Percentiles rank a stretch among this genome's conserved stretches.
phyloP scores from a whole-genome alignment of 169 alveolate species.

The Plasmodium gonderi region DNA sequence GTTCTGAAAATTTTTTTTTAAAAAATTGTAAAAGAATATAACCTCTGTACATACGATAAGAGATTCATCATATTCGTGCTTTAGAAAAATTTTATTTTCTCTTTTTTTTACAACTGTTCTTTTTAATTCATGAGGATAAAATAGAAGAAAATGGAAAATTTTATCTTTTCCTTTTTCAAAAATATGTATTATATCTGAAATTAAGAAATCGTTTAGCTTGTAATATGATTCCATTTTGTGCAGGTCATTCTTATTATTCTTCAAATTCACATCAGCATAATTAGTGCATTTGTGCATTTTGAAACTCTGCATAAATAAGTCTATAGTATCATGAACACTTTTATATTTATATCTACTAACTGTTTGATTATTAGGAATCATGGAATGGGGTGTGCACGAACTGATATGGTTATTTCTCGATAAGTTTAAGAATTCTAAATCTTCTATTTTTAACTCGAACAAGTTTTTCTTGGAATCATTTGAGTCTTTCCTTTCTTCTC shows the following conservation, averaged over 20 bases:
- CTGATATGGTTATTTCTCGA: not conserved
- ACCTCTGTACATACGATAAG: slow-evolving; percentile 27
- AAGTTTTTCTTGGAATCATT: not conserved
- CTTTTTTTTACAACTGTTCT: slow-evolving; percentile 5
- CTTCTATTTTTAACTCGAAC: slow-evolving; percentile 35
- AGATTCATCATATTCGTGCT: slow-evolving; percentile 25
- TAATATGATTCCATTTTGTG: slow-evolving; percentile 23
- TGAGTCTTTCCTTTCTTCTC: not conserved
- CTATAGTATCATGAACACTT: slow-evolving; percentile 14
- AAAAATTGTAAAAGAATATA: slow-evolving; percentile 22
- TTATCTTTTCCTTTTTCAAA: slow-evolving; percentile 24
- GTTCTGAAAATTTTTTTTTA: slow-evolving; percentile 15
- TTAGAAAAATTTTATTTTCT: slow-evolving; percentile 1
- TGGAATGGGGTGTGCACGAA: not conserved
- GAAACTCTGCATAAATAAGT: not conserved
- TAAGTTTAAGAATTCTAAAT: slow-evolving; percentile 5
- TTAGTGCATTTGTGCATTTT: not conserved
- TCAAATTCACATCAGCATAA: not conserved
- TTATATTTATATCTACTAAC: slow-evolving; percentile 24
- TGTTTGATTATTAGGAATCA: not conserved
- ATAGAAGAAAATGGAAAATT: slow-evolving; percentile 22
- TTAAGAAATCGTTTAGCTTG: slow-evolving; percentile 28
- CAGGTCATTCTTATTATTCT: not conserved
- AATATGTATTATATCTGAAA: slow-evolving; percentile 9
- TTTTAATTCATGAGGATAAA: slow-evolving; percentile 61